Conservation (phyloP, 1,284 basidiomycete species). For the Volvariella surrecta region DNA sequence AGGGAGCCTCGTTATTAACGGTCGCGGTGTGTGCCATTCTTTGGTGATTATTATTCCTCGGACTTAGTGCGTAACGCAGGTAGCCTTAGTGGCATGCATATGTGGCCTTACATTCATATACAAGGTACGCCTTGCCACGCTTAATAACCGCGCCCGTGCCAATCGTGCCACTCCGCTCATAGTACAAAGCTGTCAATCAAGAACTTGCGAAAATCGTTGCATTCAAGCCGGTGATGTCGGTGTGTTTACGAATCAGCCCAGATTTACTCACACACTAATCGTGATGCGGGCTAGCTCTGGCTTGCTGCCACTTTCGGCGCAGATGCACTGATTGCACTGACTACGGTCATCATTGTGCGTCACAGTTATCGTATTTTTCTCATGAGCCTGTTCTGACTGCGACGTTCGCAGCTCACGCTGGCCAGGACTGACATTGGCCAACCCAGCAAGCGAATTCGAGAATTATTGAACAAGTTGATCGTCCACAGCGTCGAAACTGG, state of each 20-base stretch:
- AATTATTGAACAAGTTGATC: not conserved
- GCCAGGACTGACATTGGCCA: not conserved
- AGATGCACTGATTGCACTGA: constrained; percentile 5
- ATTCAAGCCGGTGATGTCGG: constrained; percentile 4
- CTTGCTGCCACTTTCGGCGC: constrained; percentile 2
- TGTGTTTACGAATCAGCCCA: not conserved
- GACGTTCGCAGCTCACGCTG: not conserved
- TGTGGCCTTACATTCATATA: not conserved
- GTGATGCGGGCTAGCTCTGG: constrained; percentile 3
- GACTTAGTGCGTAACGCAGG: not conserved
- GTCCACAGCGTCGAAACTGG: constrained; percentile 5
- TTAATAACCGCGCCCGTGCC: not conserved
- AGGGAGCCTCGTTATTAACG: not conserved
- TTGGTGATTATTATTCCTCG: not conserved
- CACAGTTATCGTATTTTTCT: not conserved
- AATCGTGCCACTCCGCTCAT: not conserved
- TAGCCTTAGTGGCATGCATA: not conserved
- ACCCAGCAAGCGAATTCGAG: not conserved
- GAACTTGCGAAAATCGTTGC: constrained; percentile 3
- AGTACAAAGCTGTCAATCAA: not conserved
- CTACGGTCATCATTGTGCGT: constrained; percentile 7
- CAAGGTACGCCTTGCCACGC: not conserved
- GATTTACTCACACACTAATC: not conserved
- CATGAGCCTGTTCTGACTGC: too few species aligned
- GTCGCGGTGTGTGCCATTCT: not conserved